Percentiles rank a stretch among this genome's conserved stretches.
Conservation (phyloP, 805 yeast species). For the Wickerhamiella parazyma region DNA sequence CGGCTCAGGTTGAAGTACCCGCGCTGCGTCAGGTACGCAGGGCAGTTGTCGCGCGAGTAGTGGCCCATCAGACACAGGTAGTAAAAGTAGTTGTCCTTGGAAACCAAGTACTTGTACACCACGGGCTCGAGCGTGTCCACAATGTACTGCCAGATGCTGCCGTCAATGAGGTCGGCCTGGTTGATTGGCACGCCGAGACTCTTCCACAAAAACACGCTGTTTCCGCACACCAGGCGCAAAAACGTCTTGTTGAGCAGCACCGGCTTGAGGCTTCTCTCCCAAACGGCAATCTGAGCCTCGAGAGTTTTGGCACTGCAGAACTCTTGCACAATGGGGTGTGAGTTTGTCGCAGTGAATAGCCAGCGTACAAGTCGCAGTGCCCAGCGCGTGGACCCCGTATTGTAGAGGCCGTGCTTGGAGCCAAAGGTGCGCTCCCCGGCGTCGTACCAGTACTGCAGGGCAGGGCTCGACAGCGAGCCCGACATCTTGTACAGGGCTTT, state of each 20-base stretch:
- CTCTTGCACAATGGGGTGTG: constrained; percentile 35
- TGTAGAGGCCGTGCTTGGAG: constrained; percentile 43
- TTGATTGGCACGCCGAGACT: constrained; percentile 82
- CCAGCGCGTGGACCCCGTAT: constrained; percentile 81
- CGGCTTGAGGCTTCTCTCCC: constrained; percentile 53
- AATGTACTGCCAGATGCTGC: constrained; percentile 55
- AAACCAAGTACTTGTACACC: constrained; percentile 45
- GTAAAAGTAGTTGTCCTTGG: constrained; percentile 66
- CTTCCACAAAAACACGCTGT: constrained; percentile 76
- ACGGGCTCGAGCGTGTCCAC: constrained; percentile 70
- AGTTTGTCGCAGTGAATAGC: constrained; percentile 37
- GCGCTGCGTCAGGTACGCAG: constrained; percentile 52
- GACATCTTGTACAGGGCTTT: constrained; percentile 46
- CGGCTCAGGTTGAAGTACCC: constrained; percentile 41
- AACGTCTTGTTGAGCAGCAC: constrained; percentile 58
- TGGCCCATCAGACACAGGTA: constrained; percentile 51
- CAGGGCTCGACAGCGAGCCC: constrained; percentile 63
- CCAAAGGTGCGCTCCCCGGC: constrained; percentile 49
- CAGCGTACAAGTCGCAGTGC: constrained; percentile 56
- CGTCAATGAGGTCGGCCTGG: constrained; percentile 70
- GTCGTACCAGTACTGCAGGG: constrained; percentile 67
- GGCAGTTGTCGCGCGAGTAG: constrained; percentile 54
- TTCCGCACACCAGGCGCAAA: constrained; percentile 56
- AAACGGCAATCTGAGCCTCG: constrained; percentile 48
- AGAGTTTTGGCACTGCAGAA: constrained; percentile 45